phyloP scores from a whole-genome alignment of 257 asterid species.

The Solanum virginianum region DNA sequence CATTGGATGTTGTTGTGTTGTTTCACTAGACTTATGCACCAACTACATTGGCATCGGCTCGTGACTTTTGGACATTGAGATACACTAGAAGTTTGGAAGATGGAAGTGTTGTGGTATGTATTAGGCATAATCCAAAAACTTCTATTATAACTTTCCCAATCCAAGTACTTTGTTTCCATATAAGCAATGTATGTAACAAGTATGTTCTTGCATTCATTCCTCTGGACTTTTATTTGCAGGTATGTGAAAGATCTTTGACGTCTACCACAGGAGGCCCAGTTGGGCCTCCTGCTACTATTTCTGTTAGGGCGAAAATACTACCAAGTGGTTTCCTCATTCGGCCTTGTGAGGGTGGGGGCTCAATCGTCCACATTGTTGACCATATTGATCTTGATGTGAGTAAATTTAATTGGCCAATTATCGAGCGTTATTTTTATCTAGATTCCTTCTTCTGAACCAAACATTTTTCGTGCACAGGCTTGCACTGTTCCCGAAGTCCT shows the following conservation, averaged over 20 bases:
- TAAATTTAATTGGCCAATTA: neutral
- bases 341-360: conserved; percentile 98
- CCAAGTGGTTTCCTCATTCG: conserved; percentile 88
- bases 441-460: neutral
- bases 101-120: conserved; percentile 88
- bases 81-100: conserved; percentile 73
- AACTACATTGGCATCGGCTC: conserved; percentile 86
- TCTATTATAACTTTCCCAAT: neutral
- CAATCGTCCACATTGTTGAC: conserved; percentile 83
- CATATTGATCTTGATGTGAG: conserved; percentile 81
- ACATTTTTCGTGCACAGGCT: conserved; percentile 26
- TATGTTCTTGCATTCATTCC: neutral
- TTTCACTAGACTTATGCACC: conserved; percentile 70
- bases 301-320: conserved; percentile 80
- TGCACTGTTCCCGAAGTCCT: conserved; percentile 86
- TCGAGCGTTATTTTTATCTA: neutral
- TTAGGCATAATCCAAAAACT: neutral
- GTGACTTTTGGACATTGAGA: conserved; percentile 94
- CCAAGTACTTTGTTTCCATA: neutral
- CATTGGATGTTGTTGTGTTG: neutral
- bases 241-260: conserved; percentile 88
- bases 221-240: conserved; percentile 21
- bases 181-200: neutral
- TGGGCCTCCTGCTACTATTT: conserved; percentile 67
- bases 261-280: conserved; percentile 73